Evolutionary conservation across 169 alveolate species (phyloP).

Genomic region (Theileria equi): DNA sequence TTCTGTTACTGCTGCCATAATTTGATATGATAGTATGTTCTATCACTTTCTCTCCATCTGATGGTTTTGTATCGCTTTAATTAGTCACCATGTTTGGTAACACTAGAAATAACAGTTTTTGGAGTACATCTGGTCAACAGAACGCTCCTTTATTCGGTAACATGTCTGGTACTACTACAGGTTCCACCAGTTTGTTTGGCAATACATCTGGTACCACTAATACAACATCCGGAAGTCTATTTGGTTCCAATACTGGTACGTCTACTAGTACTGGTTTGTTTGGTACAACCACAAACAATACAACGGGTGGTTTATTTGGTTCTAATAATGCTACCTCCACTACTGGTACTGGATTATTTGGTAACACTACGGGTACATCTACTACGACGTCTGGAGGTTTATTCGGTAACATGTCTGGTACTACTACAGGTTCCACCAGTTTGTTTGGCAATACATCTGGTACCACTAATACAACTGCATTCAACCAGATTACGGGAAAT

Average conservation of each 20-base stretch:
- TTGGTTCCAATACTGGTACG: conserved; percentile 6
- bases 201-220: conserved; percentile 20
- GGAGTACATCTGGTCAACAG: conserved; percentile 30
- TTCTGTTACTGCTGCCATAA: too few relatives aligned
- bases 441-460: conserved; percentile 60
- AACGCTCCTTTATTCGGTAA: conserved; percentile 5
- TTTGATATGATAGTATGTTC: too few relatives aligned
- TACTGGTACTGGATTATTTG: too few relatives aligned
- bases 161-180: conserved; percentile 17
- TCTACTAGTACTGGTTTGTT: neutral
- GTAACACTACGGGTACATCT: too few relatives aligned
- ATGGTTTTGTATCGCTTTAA: too few relatives aligned
- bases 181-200: conserved; percentile 20
- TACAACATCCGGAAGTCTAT: conserved; percentile 21
- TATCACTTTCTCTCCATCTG: too few relatives aligned
- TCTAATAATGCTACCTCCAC: too few relatives aligned
- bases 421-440: too few relatives aligned
- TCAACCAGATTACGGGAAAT: conserved; percentile 16
- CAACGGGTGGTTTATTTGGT: conserved; percentile 40
- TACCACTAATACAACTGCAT: conserved; percentile 27
- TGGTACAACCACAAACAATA: neutral
- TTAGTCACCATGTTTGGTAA: conserved; percentile 57
- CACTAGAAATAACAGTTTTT: conserved; percentile 5
- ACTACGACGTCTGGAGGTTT: too few relatives aligned
- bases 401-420: too few relatives aligned